These are phyloP conservation scores for Aphanomyces astaci DNA, from an alignment of 352 stramenopile species.

Conservation along the genomic window DNA sequence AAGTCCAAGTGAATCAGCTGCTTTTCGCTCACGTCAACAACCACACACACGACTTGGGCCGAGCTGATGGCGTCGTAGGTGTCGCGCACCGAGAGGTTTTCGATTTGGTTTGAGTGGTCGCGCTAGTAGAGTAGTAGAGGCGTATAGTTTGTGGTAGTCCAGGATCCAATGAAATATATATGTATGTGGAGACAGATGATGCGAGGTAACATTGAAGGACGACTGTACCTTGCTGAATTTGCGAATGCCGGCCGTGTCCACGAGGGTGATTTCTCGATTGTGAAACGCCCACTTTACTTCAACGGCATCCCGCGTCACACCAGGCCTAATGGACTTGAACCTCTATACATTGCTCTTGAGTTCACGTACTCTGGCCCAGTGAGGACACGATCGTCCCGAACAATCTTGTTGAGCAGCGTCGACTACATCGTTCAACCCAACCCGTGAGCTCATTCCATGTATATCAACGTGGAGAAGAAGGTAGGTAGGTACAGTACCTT, in stretches of 20 bases:
- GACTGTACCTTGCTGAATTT: conserved; percentile 57
- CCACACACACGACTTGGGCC: conserved; percentile 70
- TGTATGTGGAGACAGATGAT: neutral
- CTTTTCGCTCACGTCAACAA: conserved; percentile 73
- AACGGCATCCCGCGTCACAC: conserved; percentile 73
- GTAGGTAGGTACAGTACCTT: conserved; percentile 28
- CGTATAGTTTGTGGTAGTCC: neutral
- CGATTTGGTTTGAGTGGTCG: conserved; percentile 74
- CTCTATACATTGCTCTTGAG: neutral
- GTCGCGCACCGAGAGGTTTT: conserved; percentile 77
- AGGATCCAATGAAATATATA: neutral
- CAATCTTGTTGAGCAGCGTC: conserved; percentile 73
- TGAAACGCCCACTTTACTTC: conserved; percentile 75
- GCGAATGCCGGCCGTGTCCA: conserved; percentile 75
- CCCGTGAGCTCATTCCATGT: no score
- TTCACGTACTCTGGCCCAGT: conserved; percentile 77
- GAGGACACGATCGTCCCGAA: conserved; percentile 69
- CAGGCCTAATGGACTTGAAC: conserved; percentile 34
- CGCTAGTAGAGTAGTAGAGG: no score
- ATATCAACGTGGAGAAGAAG: neutral
- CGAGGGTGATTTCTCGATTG: conserved; percentile 61
- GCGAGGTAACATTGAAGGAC: neutral
- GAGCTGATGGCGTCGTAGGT: conserved; percentile 72
- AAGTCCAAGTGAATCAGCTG: conserved; percentile 83
- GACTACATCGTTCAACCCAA: no score